phyloP scores from a whole-genome alignment of 331 rosid genomes.

The Rhamnella rubrinervis region DNA sequence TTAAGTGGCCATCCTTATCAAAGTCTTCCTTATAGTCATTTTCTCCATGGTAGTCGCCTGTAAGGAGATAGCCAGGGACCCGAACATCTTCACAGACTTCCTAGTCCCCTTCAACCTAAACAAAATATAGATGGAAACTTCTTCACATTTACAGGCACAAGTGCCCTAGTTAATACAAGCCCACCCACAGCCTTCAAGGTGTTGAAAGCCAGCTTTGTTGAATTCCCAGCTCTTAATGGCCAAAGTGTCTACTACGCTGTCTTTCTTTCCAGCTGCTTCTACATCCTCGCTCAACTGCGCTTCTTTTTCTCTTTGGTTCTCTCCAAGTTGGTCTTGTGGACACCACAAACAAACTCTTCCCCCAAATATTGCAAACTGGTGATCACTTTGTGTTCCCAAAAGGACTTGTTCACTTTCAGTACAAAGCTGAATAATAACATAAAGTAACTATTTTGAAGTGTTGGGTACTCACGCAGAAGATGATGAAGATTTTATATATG shows the following conservation, averaged over 20 bases:
- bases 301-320: conserved; percentile 27
- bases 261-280: conserved; percentile 32
- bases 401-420: conserved; percentile 38
- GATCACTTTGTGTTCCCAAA: conserved; percentile 35
- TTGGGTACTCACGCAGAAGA: too few species aligned
- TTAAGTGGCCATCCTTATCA: conserved; percentile 6
- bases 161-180: neutral
- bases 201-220: conserved; percentile 30
- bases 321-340: conserved; percentile 40
- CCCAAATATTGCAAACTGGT: conserved; percentile 20
- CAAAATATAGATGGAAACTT: conserved; percentile 28
- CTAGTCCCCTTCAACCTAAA: conserved; percentile 24
- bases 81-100: conserved; percentile 38
- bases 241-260: conserved; percentile 55
- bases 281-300: conserved; percentile 34
- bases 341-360: conserved; percentile 33
- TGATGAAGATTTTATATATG: too few species aligned
- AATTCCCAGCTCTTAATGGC: conserved; percentile 54
- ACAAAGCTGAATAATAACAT: conserved; percentile 32
- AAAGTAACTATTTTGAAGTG: too few species aligned
- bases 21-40: neutral
- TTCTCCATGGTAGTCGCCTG: conserved; percentile 1
- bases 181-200: conserved; percentile 29
- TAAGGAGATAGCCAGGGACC: conserved; percentile 23
- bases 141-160: conserved; percentile 59